These are phyloP conservation scores for Phytophthora macrochlamydospora DNA, from an alignment of 352 stramenopile species.

Conservation along the genomic window DNA sequence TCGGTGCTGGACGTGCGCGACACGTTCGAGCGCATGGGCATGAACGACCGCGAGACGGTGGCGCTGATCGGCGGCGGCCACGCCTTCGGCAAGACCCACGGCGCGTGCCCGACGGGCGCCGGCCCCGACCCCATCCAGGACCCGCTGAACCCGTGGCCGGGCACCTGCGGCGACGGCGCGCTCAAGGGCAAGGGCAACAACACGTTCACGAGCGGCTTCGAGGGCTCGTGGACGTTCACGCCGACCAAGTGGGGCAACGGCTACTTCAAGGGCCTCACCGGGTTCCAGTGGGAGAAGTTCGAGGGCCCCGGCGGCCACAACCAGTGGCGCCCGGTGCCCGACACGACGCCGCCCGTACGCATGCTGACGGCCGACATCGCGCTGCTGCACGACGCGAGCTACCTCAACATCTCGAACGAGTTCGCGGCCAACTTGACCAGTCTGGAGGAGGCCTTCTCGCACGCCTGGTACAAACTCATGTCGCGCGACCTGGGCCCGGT, in stretches of 20 bases:
- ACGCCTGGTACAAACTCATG: constrained; percentile 71
- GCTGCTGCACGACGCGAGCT: constrained; percentile 73
- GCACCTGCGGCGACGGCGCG: constrained; percentile 49
- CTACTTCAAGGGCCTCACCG: constrained; percentile 89
- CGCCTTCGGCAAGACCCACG: constrained; percentile 93
- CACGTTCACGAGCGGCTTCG: constrained; percentile 83
- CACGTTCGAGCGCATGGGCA: constrained; percentile 94
- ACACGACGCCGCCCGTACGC: constrained; percentile 65
- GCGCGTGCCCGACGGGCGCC: constrained; percentile 53
- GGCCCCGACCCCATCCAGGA: constrained; percentile 45
- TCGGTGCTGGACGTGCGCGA: constrained; percentile 92
- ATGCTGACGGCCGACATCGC: constrained; percentile 88
- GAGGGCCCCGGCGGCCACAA: constrained; percentile 68
- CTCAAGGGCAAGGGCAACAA: constrained; percentile 67
- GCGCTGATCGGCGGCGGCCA: constrained; percentile 92
- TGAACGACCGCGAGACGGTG: constrained; percentile 94
- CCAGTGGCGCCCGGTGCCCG: constrained; percentile 70
- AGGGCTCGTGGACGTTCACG: constrained; percentile 87
- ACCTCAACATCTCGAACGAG: constrained; percentile 65
- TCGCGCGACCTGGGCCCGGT: constrained; percentile 63
- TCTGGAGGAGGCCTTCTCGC: constrained; percentile 74
- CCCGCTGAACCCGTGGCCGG: constrained; percentile 61
- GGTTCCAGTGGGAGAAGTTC: constrained; percentile 88
- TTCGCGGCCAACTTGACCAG: constrained; percentile 67
- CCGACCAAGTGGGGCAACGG: constrained; percentile 93